Evolutionary conservation across 352 stramenopile genomes (phyloP).

Genomic region (Stramenopiles sp.): DNA sequence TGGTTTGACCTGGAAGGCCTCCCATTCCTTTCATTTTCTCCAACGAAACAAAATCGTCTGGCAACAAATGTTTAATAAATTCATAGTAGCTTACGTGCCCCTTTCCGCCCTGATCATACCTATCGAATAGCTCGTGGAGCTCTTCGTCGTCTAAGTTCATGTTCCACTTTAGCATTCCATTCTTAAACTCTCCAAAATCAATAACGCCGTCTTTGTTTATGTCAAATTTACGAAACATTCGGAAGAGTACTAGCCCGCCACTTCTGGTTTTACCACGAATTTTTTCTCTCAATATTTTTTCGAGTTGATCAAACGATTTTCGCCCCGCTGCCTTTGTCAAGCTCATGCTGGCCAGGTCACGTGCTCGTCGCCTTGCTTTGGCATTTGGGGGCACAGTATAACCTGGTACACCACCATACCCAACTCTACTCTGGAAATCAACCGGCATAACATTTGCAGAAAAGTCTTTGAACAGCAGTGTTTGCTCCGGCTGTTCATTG

Average conservation of each 20-base stretch:
- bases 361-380: not conserved
- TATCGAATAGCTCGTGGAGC: not conserved
- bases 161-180: not conserved
- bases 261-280: not conserved
- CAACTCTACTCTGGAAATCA: not conserved
- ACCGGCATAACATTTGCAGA: not conserved
- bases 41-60: not conserved
- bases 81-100: not conserved
- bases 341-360: not conserved
- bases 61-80: not conserved
- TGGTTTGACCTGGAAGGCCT: not conserved
- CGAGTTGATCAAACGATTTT: not conserved
- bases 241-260: not conserved
- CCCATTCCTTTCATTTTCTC: not conserved
- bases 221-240: conserved; percentile 5
- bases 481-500: not conserved
- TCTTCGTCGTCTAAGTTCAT: conserved; percentile 1
- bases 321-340: not conserved
- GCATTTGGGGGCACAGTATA: not conserved
- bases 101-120: not conserved
- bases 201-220: not conserved
- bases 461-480: conserved; percentile 1
- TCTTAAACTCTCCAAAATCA: not conserved
- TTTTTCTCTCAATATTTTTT: conserved; percentile 2
- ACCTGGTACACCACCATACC: not conserved